These are phyloP conservation scores for Grosmannia huntii DNA, from an alignment of 2,329 filamentous ascomycete species.

Conservation along the genomic window DNA sequence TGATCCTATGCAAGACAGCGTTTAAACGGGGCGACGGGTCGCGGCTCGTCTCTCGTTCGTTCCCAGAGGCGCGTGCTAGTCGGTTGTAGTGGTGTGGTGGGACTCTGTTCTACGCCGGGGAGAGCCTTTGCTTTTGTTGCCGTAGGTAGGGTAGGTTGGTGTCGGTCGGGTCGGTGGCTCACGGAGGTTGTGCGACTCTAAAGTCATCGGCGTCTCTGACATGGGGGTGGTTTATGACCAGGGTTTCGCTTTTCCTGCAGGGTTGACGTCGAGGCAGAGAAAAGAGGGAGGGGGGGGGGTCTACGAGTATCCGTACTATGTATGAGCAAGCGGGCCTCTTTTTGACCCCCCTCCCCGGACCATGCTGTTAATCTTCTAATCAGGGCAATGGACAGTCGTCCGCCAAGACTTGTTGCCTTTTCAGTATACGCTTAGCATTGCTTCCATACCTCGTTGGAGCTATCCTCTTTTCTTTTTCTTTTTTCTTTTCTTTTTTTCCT, in stretches of 20 bases:
- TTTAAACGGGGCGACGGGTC: conserved; percentile 10
- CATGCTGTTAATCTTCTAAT: not conserved
- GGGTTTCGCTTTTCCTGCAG: conserved; percentile 15
- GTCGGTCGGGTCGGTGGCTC: conserved; percentile 29
- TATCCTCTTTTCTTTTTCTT: too few relatives aligned
- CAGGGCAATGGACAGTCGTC: not conserved
- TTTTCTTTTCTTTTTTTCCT: too few relatives aligned
- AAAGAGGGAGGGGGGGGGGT: not conserved
- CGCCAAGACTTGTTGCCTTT: too few relatives aligned
- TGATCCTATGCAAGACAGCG: conserved; percentile 13
- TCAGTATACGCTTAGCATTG: conserved; percentile 13
- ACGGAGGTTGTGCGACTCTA: conserved; percentile 37
- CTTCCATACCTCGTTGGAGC: not conserved
- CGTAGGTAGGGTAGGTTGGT: conserved; percentile 16
- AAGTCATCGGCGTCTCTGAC: conserved; percentile 28
- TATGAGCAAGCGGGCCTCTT: not conserved
- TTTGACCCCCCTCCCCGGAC: not conserved
- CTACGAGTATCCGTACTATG: not conserved
- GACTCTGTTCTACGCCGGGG: not conserved
- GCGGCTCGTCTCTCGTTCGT: conserved; percentile 10
- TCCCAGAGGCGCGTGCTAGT: conserved; percentile 6
- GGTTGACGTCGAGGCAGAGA: conserved; percentile 18
- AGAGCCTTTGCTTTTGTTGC: not conserved
- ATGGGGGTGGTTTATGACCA: conserved; percentile 17
- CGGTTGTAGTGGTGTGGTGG: not conserved